Base-by-base conservation (phyloP, 805 yeast species). In the Diddensiella transvaalensis region DNA sequence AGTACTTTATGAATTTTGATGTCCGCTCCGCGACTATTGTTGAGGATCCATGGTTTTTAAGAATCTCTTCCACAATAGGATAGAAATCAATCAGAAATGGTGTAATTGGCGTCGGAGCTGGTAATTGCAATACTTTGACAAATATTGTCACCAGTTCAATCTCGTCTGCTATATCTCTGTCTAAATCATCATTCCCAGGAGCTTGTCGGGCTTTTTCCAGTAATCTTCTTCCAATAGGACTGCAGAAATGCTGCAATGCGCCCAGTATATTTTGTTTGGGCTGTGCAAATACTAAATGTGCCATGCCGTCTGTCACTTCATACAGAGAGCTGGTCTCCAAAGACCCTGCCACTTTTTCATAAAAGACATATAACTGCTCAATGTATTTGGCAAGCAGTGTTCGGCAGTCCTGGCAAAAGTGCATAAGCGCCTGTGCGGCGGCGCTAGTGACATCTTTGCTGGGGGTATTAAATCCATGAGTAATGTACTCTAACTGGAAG, bases 341-440 rank as follows among this genome's bases (percentile, higher is more conserved):
- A 23, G 71, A 62, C 32, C 71, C 69, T 43, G 72, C 71, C 23
- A 83, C 72, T 50, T 72, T 73, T 44, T 78, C 77, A 66, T 88
- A 91, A 51, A 93, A 81, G 54, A 78, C 74, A 57, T 83, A 80
- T 48, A 93, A 72, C 63, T 88, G 95, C 47, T 81, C 87, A 56
- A 88, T 70, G 62, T 77, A 87, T 41, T 76, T 76, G 17, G 81
- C 77, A 56, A 93, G 69, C 13, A 81, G 71, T 10, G 65, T 60
- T 0, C 90, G 77, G 60, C 99, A 93, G 67, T 95, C 99, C 60
- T 87, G 85, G 69, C 97, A 90, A 61, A 93, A 87, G 62, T 81
- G 91, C 90, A 88, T 87, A 59, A 93, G 74, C 0, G 99, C 95
- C 66, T 87, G 90, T 0, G 97, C 84, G 0, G 97, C 87, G 1